Base-by-base conservation (phyloP, 148 eudicot species). In the Persicaria tinctoria region DNA sequence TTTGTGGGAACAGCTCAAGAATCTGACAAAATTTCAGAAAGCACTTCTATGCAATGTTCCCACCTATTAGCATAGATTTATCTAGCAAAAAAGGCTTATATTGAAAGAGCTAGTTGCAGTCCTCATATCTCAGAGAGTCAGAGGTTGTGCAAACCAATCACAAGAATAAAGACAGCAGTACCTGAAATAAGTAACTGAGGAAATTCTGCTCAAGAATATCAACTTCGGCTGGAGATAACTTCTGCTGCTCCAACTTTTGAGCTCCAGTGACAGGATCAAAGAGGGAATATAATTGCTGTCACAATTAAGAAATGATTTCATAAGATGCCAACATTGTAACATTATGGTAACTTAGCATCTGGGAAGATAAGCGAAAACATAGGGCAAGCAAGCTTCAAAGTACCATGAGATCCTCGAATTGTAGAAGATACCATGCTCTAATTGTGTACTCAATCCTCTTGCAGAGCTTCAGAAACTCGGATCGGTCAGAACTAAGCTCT, bases 351-450 rank as follows among this genome's bases (percentile, higher is more conserved):
- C 49, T 45, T 17, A 27, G 44, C 44, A 32, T 8, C 68, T 50
- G 7, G 51, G 18, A 55, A 62, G 1, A 83, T 3, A 32, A 7
- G 46, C 71, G 32, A 38, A 74, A 2, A 68, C 48, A 32, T 48
- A 48, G 45, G 10, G 51, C 12, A 27, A 46, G 53, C 23, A 41
- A 57, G 32, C 13, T 46, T 66, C 46, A 66, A 17, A 71, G 18
- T 86, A 93, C 98, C 98, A 93, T 93, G 68, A 93, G 87, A 86
- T 93, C 96, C 87, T 93, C 97, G 76, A 93, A 93, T 57, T 93
- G 96, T 41, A 93, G 84, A 75, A 85, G 87, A 80, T 93, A 93
- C 97, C 97, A 93, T 56, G 97, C 97, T 51, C 96, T 90, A 72
- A 93, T 82, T 27, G 96, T 93, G 80, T 93, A 93, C 76, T 93